A percentile compares a stretch with the other conserved stretches of the same genome.
Conservation (phyloP, 2,329 filamentous ascomycete species). For the Corynespora cassiicola region DNA sequence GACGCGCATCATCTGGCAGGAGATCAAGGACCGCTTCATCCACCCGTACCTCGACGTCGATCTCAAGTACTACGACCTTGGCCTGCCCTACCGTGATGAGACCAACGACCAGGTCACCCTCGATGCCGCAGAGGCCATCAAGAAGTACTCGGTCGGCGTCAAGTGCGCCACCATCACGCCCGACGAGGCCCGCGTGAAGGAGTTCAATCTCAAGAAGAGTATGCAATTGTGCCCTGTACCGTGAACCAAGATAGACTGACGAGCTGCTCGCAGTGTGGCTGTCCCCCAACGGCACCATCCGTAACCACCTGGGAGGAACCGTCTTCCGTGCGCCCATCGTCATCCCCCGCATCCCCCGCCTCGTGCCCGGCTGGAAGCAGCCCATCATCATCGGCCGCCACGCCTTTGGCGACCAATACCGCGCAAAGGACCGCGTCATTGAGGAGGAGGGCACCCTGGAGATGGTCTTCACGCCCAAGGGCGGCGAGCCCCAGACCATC, state of each 20-base stretch:
- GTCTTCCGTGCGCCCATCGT: slow-evolving; percentile 99
- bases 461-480: slow-evolving; percentile 90
- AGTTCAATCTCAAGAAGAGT: slow-evolving; percentile 99
- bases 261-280: slow-evolving; percentile 99
- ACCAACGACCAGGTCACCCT: slow-evolving; percentile 95
- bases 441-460: slow-evolving; percentile 84
- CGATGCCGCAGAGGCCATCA: slow-evolving; percentile 95
- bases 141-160: slow-evolving; percentile 98
- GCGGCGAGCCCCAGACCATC: slow-evolving; percentile 81
- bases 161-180: slow-evolving; percentile 99
- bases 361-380: slow-evolving; percentile 97
- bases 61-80: slow-evolving; percentile 97
- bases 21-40: slow-evolving; percentile 97
- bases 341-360: slow-evolving; percentile 88
- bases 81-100: slow-evolving; percentile 92
- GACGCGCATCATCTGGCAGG: slow-evolving; percentile 98
- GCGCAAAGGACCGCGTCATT: slow-evolving; percentile 89
- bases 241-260: no score
- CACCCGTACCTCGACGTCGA: slow-evolving; percentile 95
- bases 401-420: slow-evolving; percentile 98
- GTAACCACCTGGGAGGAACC: slow-evolving; percentile 81
- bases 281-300: slow-evolving; percentile 89
- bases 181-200: slow-evolving; percentile 93
- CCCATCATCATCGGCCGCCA: slow-evolving; percentile 99
- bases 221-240: slow-evolving; percentile 49